Base-by-base conservation (phyloP, 352 stramenopile genomes). In the Pythium sukuiense region DNA sequence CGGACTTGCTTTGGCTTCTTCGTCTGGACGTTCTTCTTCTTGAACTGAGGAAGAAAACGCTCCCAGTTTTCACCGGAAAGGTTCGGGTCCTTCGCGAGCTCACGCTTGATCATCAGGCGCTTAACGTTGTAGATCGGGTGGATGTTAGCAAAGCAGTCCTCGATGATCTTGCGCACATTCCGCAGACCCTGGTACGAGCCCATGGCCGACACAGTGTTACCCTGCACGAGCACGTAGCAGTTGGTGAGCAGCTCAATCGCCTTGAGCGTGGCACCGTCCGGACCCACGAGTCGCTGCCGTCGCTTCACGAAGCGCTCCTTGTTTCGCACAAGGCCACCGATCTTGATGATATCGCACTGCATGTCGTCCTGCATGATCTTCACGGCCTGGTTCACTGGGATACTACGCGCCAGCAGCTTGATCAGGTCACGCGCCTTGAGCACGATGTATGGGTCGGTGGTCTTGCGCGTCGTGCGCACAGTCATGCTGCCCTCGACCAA, bases 111-210 rank as follows among this genome's bases (percentile, higher is more conserved):
- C 98, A 99, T 99, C 24, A 99, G 80, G n/a, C 96, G 96, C 84
- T 99, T 99, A 63, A 99, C 98, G 72, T 99, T 98, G 88, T 99
- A 99, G 59, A 99, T 98, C 33, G 98, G 98, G 73, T 99, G 98
- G 46, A 99, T 96, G 77, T 99, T 99, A n/a, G 97, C 94, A 74
- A 99, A 99, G 76, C 97, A 99, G 74, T 99, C 98, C 64, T 99
- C 80, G 20, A 99, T 92, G 37, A 99, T 98, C 57, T 97, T 98
- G 50, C 97, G 90, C 39, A 98, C 93, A 66, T 94, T 95, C 72
- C 97, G 97, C 13, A 98, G 81, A 27, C 96, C 94, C 35, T 97
- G 86, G 75, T 97, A 96, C 41, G 69, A 81, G 26, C 85, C 84
- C 85, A 96, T 93, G 13, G 83, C 85, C 18, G 87, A 90, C 35